A percentile compares a stretch with the other conserved stretches of the same genome.
phyloP scores from a whole-genome alignment of 768 basidiomycete species.

The Amanita jacksonii region DNA sequence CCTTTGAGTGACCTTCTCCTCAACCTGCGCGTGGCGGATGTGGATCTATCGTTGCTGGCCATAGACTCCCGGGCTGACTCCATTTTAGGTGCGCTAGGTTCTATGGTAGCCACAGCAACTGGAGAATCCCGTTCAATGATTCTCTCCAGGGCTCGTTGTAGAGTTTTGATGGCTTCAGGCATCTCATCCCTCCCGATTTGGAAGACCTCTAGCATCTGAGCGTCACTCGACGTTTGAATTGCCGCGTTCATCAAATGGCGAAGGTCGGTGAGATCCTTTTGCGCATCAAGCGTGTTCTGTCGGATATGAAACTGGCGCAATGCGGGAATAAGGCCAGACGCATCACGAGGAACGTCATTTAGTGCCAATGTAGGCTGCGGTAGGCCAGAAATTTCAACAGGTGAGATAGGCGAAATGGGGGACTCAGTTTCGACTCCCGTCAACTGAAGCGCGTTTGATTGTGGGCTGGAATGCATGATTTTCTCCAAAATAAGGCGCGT shows the following conservation, averaged over 20 bases:
- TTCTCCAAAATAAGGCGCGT: constrained; percentile 25
- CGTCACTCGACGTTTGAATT: constrained; percentile 48
- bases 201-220: constrained; percentile 51
- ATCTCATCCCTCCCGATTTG: constrained; percentile 59
- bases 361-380: constrained; percentile 8
- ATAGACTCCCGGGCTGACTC: neutral
- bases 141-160: constrained; percentile 54
- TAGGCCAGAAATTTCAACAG: constrained; percentile 10
- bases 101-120: neutral
- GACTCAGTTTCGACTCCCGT: constrained; percentile 7
- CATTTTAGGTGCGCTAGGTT: neutral
- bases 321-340: constrained; percentile 14
- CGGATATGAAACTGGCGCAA: constrained; percentile 16
- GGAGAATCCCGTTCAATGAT: neutral
- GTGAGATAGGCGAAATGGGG: neutral
- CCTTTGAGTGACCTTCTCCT: constrained; percentile 1
- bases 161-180: constrained; percentile 73
- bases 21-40: constrained; percentile 1
- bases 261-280: constrained; percentile 45
- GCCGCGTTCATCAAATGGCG: constrained; percentile 50
- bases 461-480: constrained; percentile 9
- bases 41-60: neutral
- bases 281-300: constrained; percentile 33
- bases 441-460: constrained; percentile 10
- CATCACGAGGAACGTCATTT: constrained; percentile 2